phyloP scores from a whole-genome alignment of 106 monocot genomes.

The Platanthera zijinensis region DNA sequence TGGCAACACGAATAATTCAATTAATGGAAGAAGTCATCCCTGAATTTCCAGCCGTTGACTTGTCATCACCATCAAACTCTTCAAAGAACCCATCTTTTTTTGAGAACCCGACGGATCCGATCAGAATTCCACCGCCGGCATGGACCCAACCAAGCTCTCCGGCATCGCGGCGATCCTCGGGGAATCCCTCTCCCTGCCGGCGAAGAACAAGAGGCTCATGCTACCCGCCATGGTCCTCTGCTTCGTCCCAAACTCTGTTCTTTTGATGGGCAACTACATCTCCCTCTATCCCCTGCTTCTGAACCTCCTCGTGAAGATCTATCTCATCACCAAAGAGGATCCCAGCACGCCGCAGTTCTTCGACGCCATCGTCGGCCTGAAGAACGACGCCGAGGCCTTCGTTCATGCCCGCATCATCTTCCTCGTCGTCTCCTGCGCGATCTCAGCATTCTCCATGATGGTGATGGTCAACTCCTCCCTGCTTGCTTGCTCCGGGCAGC shows the following conservation, averaged over 20 bases:
- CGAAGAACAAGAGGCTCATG: constrained; percentile 19
- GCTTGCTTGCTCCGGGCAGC: constrained; percentile 6
- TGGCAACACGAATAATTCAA: too few relatives aligned
- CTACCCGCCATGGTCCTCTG: constrained; percentile 1
- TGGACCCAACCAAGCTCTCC: constrained; percentile 5
- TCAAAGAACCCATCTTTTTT: too few relatives aligned
- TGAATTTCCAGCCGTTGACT: too few relatives aligned
- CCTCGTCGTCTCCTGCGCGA: background rate
- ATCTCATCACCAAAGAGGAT: constrained; percentile 8
- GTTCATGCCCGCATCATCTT: background rate
- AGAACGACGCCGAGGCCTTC: constrained; percentile 2
- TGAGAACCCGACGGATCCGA: too few relatives aligned
- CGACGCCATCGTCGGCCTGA: constrained; percentile 2
- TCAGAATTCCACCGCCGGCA: too few relatives aligned
- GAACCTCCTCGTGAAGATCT: constrained; percentile 10
- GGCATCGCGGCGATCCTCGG: background rate
- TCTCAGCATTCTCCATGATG: constrained; percentile 11
- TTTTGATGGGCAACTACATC: constrained; percentile 10
- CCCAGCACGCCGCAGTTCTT: constrained; percentile 19
- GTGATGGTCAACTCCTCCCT: constrained; percentile 6
- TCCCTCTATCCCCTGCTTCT: constrained; percentile 15
- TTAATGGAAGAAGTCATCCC: too few relatives aligned
- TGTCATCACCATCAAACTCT: too few relatives aligned
- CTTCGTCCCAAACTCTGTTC: constrained; percentile 8
- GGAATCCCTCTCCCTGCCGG: constrained; percentile 17